Base-by-base conservation (phyloP, 2,329 filamentous ascomycete species). In the Stagonosporopsis cucurbitacearum region DNA sequence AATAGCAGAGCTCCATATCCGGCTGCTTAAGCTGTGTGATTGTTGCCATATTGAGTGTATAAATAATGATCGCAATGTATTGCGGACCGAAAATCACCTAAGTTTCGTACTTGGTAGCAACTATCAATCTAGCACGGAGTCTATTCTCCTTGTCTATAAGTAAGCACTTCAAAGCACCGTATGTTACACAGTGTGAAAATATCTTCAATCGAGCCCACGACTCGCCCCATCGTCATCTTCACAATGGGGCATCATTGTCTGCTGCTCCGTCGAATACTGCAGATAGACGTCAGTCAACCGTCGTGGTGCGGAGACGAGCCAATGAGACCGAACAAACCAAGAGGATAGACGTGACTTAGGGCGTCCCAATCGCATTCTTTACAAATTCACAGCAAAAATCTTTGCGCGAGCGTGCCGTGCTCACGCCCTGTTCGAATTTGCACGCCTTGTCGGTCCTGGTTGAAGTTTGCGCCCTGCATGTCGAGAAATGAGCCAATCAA, bases 381-480 rank as follows among this genome's bases (percentile, higher is more conserved):
- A 26, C n/a, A 4, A 43, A 42, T 30, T 35, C 43, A 3, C 37
- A 20, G 33, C 43, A 48, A 26, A 26, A 44, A 4, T 49, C 15
- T 35, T 39, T 35, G n/a, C 20, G 25, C 26, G 13, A 43, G 32
- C 32, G 43, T 37, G 48, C 35, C 25, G 20, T 23, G 28, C 6
- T 22, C 39, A 52, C 54, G 54, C 48, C 54, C 54, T 57, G 35
- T 57, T 4, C 2, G 23, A 41, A 20, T 42, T 50, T 47, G 26
- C 32, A 43, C 39, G 32, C 30, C 43, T 54, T 44, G 35, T 44
- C 40, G 25, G 37, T 32, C 30, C 26, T 46, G 13, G 40, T 12
- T 15, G 30, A 44, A 42, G 32, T 28, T 48, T 30, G 43, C 52
- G 46, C 52, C 52, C 46, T 50, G 32, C 42, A 12, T 50, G 54